phyloP scores from a whole-genome alignment of 2,329 filamentous ascomycete genomes.

The Scortechinia acanthostroma region DNA sequence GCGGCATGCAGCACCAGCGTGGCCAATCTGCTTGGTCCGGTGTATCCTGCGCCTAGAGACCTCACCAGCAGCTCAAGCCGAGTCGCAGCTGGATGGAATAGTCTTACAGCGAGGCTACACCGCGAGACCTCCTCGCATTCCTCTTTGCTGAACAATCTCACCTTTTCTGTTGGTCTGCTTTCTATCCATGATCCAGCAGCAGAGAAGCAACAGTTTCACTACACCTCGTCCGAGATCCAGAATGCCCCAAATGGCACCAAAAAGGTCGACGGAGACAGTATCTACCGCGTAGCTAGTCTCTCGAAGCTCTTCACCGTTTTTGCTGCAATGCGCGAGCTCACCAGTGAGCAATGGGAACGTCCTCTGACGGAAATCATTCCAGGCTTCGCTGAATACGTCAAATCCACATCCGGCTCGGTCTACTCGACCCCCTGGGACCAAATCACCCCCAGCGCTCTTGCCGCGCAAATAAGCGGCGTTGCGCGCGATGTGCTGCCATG shows the following conservation, averaged over 20 bases:
- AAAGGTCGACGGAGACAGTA: slow-evolving; percentile 25
- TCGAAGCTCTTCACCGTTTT: slow-evolving; percentile 31
- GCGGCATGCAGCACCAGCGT: no score
- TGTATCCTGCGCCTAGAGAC: not conserved
- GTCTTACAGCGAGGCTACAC: not conserved
- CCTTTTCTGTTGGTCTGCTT: not conserved
- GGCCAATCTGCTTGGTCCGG: not conserved
- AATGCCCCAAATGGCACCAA: not conserved
- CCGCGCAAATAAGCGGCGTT: slow-evolving; percentile 18
- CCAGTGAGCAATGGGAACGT: slow-evolving; percentile 16
- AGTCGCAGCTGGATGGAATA: not conserved
- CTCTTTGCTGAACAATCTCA: not conserved
- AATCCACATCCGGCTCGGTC: slow-evolving; percentile 8
- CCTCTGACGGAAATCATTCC: slow-evolving; percentile 17
- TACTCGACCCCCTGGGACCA: slow-evolving; percentile 17
- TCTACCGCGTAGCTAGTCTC: slow-evolving; percentile 31
- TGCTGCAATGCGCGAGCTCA: slow-evolving; percentile 16
- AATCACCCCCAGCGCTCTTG: slow-evolving; percentile 19
- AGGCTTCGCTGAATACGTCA: slow-evolving; percentile 4
- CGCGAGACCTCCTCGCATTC: not conserved
- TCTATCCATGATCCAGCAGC: not conserved
- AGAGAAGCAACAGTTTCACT: not conserved
- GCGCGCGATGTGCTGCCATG: slow-evolving; percentile 4
- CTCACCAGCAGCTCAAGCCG: not conserved
- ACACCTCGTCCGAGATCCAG: not conserved